These are phyloP conservation scores for Cymbopogon flexuosus DNA, from an alignment of 202 grass and related monocot genomes.

Conservation along the genomic window DNA sequence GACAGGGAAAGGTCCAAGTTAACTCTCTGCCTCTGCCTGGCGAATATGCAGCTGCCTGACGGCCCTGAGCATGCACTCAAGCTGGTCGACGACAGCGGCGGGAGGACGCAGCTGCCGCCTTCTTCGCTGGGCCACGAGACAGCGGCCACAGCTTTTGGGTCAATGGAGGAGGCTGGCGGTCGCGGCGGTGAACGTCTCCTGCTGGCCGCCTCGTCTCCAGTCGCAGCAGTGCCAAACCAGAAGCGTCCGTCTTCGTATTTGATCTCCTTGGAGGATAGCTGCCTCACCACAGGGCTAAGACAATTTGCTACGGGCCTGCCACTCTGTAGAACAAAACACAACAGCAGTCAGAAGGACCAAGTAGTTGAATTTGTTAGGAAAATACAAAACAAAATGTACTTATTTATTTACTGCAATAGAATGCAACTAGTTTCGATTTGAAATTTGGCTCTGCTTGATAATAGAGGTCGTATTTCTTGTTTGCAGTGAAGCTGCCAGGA, in stretches of 20 bases:
- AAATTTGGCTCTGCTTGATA: not conserved
- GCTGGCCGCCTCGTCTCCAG: conserved; percentile 11
- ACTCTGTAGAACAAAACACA: conserved; percentile 23
- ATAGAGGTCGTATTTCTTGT: not conserved
- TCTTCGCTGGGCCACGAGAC: conserved; percentile 41
- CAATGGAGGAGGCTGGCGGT: conserved; percentile 22
- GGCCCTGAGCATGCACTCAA: conserved; percentile 44
- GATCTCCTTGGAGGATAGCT: conserved; percentile 30
- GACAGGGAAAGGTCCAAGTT: conserved; percentile 91
- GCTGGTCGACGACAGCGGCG: conserved; percentile 31
- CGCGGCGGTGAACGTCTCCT: conserved; percentile 27
- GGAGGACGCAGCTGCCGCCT: conserved; percentile 43
- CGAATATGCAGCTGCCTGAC: conserved; percentile 28
- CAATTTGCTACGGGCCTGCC: conserved; percentile 6
- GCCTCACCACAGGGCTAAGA: conserved; percentile 15
- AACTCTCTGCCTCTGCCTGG: conserved; percentile 24
- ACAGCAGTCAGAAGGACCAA: not conserved
- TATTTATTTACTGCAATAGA: not conserved
- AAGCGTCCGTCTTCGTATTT: conserved; percentile 17
- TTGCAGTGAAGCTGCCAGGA: not conserved
- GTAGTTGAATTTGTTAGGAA: not conserved
- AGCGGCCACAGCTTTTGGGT: conserved; percentile 30
- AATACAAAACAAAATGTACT: not conserved
- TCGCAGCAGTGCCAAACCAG: not conserved
- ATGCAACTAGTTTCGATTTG: not conserved